Evolutionary conservation across 176 grass and related monocot species (phyloP).

Genomic region (Triticum timopheevii): DNA sequence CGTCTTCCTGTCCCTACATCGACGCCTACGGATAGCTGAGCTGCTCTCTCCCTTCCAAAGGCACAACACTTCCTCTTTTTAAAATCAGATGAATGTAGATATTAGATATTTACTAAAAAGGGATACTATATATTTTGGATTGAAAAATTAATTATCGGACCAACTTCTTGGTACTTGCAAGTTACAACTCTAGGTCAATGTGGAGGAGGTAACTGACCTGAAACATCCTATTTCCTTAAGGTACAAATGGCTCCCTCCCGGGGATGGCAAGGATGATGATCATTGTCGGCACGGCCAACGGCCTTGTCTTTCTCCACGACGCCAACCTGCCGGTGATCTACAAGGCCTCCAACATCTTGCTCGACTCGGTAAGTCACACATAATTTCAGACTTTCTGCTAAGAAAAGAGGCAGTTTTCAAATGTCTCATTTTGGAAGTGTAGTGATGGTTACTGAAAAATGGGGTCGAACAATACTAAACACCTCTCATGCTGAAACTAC

Average conservation of each 20-base stretch:
- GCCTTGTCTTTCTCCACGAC: constrained; percentile 63
- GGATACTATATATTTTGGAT: neutral
- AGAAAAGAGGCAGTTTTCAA: no score
- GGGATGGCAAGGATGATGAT: constrained; percentile 72
- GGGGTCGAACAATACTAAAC: no score
- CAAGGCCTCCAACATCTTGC: constrained; percentile 68
- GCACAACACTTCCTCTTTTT: neutral
- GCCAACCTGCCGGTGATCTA: constrained; percentile 60
- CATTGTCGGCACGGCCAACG: constrained; percentile 46
- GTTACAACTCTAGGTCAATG: neutral
- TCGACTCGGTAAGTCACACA: no score
- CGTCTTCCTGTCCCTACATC: no score
- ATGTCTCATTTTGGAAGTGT: no score
- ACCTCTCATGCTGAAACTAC: no score
- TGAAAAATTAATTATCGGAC: neutral
- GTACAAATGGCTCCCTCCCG: constrained; percentile 12
- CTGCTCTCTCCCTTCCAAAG: constrained; percentile 31
- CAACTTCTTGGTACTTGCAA: neutral
- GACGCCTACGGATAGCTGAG: no score
- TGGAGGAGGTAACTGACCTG: constrained; percentile 38
- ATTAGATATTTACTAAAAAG: neutral
- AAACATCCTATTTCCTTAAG: no score
- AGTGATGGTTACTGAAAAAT: no score
- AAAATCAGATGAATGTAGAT: neutral
- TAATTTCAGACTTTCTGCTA: no score